Percentiles rank a stretch among this genome's conserved stretches.
Conservation (phyloP, 1,284 basidiomycete species). For the Moniliophthora roreri region DNA sequence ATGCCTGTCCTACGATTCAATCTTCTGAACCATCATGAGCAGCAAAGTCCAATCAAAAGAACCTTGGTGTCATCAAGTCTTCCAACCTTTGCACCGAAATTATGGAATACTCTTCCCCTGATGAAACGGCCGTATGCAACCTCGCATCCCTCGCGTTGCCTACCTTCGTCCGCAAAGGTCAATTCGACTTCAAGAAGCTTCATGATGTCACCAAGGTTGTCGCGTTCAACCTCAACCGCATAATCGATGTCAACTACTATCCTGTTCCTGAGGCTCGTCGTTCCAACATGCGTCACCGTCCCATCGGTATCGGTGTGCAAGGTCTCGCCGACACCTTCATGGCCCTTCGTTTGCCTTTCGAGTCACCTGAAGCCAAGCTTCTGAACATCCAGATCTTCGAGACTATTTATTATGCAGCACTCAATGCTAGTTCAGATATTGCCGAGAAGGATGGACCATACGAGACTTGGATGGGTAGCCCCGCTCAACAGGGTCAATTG, state of each 20-base stretch:
- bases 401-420: conserved; percentile 96
- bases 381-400: conserved; percentile 98
- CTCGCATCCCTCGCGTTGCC: conserved; percentile 97
- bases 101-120: conserved; percentile 97
- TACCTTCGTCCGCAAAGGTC: conserved; percentile 73
- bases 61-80: conserved; percentile 98
- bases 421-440: conserved; percentile 91
- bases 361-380: conserved; percentile 83
- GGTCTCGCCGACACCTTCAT: conserved; percentile 99
- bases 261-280: conserved; percentile 88
- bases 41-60: conserved; percentile 98
- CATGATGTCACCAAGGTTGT: conserved; percentile 95
- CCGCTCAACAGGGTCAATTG: conserved; percentile 85
- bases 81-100: conserved; percentile 99
- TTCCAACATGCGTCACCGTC: conserved; percentile 97
- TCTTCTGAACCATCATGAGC: conserved; percentile 12
- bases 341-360: conserved; percentile 95
- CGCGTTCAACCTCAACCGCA: conserved; percentile 89
- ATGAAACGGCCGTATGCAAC: conserved; percentile 99
- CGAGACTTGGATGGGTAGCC: conserved; percentile 90
- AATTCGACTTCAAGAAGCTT: conserved; percentile 93
- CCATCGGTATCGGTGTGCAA: conserved; percentile 97
- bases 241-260: conserved; percentile 95
- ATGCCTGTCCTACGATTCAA: background rate
- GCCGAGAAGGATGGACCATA: conserved; percentile 85